Percentiles rank a stretch among this genome's conserved stretches.
These are phyloP conservation scores for Crucihimalaya himalaica DNA, from an alignment of 345 rosid genomes.

Conservation along the genomic window DNA sequence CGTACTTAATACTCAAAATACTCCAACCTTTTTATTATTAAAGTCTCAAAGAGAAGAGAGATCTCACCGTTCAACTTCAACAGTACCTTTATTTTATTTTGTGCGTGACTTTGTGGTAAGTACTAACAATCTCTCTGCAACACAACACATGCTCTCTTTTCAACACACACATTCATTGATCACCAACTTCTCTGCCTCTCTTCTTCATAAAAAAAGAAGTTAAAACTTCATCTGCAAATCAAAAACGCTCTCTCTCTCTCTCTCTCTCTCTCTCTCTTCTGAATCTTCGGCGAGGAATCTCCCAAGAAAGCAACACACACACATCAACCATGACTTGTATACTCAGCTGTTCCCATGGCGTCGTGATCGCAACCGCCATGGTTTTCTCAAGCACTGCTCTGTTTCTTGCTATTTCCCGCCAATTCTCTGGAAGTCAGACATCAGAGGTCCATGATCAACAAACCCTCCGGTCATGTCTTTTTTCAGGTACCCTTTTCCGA, in stretches of 20 bases:
- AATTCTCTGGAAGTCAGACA: slow-evolving; percentile 35
- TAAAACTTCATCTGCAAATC: too few species aligned
- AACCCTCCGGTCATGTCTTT: slow-evolving; percentile 56
- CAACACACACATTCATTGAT: slow-evolving; percentile 21
- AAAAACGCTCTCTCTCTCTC: too few species aligned
- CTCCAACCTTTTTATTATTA: too few species aligned
- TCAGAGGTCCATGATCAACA: slow-evolving; percentile 28
- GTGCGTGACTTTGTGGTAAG: slow-evolving; percentile 29
- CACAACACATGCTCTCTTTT: slow-evolving; percentile 30
- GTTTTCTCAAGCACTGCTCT: slow-evolving; percentile 74
- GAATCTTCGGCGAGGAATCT: background rate
- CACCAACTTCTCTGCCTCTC: slow-evolving; percentile 6
- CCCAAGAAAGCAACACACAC: background rate
- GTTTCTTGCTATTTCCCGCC: slow-evolving; percentile 65
- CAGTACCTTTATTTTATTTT: slow-evolving; percentile 1
- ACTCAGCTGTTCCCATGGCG: slow-evolving; percentile 48
- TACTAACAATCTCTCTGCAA: slow-evolving; percentile 32
- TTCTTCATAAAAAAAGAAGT: background rate
- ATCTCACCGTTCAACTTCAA: slow-evolving; percentile 32
- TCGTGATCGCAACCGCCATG: slow-evolving; percentile 82
- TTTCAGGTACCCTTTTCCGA: slow-evolving; percentile 50
- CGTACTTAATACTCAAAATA: background rate
- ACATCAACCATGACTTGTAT: slow-evolving; percentile 34
- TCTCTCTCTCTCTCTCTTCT: slow-evolving; percentile 4
- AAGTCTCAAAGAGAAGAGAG: background rate